Evolutionary conservation across 352 stramenopile species (phyloP).

Genomic region (Phytophthora cajani): DNA sequence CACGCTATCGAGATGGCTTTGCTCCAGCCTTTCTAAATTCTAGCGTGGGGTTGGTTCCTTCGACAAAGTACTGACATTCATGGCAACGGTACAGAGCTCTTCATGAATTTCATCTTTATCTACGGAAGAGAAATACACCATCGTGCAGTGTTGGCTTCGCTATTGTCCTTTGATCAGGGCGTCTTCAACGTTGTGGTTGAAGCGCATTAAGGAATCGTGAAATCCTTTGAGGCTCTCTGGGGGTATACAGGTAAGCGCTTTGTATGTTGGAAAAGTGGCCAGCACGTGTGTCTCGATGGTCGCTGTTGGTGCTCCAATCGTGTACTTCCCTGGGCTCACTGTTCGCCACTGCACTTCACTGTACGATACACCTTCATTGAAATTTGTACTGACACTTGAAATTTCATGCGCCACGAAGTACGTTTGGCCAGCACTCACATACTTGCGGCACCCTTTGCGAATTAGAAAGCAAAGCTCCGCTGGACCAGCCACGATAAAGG

Average conservation of each 20-base stretch:
- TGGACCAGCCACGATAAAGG: constrained; percentile 3
- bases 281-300: constrained; percentile 27
- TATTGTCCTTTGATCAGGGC: constrained; percentile 6
- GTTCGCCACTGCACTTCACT: constrained; percentile 19
- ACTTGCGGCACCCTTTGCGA: constrained; percentile 25
- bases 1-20: too few relatives aligned
- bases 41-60: too few relatives aligned
- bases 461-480: constrained; percentile 23
- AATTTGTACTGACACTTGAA: constrained; percentile 5
- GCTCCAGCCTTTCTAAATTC: too few relatives aligned
- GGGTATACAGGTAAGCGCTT: constrained; percentile 10
- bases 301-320: neutral
- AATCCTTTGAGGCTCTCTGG: constrained; percentile 16
- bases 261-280: constrained; percentile 28
- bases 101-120: too few relatives aligned
- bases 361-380: constrained; percentile 15
- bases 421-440: constrained; percentile 9
- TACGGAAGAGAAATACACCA: neutral
- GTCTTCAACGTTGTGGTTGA: constrained; percentile 32
- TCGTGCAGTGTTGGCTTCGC: neutral
- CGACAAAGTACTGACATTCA: too few relatives aligned
- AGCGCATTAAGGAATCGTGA: constrained; percentile 17
- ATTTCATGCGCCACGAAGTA: constrained; percentile 22
- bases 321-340: constrained; percentile 7
- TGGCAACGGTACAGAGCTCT: too few relatives aligned